A percentile compares a stretch with the other conserved stretches of the same genome.
Conservation (phyloP, 1,284 basidiomycete genomes). For the Boletus sp. region DNA sequence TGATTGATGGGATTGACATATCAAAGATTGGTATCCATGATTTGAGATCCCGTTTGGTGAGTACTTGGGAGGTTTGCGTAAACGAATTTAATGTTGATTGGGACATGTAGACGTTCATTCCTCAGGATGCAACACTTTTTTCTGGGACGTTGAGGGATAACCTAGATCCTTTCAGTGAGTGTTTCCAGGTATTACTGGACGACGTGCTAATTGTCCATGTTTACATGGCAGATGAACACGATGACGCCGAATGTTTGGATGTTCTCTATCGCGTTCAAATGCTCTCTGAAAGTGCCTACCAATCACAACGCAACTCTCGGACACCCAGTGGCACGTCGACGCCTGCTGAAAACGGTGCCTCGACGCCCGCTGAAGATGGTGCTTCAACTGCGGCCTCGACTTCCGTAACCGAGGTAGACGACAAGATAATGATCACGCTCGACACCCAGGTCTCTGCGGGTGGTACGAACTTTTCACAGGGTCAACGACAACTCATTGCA, state of each 20-base stretch:
- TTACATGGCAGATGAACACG: constrained; percentile 59
- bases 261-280: constrained; percentile 44
- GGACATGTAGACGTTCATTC: constrained; percentile 66
- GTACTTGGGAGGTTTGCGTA: constrained; percentile 22
- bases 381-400: constrained; percentile 13
- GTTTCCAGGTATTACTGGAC: neutral
- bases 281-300: constrained; percentile 44
- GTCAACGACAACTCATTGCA: constrained; percentile 69
- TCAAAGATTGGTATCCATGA: constrained; percentile 84
- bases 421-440: constrained; percentile 46
- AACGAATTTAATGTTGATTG: constrained; percentile 4
- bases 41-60: constrained; percentile 68
- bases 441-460: constrained; percentile 59
- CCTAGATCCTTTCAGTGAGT: constrained; percentile 74
- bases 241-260: constrained; percentile 75
- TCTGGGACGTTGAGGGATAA: constrained; percentile 85
- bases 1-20: constrained; percentile 89
- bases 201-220: neutral
- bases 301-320: constrained; percentile 40
- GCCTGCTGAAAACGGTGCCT: constrained; percentile 9
- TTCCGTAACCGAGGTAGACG: constrained; percentile 31
- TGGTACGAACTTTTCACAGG: constrained; percentile 69
- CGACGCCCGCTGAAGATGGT: constrained; percentile 13
- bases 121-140: constrained; percentile 81
- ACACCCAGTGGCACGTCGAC: constrained; percentile 21